Percentiles rank a stretch among this genome's conserved stretches.
Evolutionary conservation across 192 early-diverging fungal species (phyloP).

Genomic region (Rhizoclosmatium sp.): DNA sequence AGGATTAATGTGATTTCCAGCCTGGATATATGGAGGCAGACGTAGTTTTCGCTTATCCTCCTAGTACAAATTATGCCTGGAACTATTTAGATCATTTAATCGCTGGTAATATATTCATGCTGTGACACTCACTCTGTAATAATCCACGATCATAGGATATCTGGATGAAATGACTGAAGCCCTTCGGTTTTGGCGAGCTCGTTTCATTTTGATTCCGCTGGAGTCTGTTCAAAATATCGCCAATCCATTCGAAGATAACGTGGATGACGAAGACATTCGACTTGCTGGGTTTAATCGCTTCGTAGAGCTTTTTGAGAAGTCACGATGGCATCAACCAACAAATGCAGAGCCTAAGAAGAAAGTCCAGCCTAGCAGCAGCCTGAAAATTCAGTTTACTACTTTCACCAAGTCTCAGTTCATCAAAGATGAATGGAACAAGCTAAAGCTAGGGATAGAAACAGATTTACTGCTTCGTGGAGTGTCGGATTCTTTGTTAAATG

Average conservation of each 20-base stretch:
- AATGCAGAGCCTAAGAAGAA: background rate
- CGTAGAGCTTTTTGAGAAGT: constrained; percentile 79
- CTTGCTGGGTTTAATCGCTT: constrained; percentile 87
- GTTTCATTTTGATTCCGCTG: constrained; percentile 89
- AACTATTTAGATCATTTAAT: constrained; percentile 92
- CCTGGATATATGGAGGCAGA: constrained; percentile 63
- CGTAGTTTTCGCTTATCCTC: constrained; percentile 80
- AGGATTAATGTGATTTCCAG: background rate
- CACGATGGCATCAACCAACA: constrained; percentile 49
- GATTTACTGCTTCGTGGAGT: constrained; percentile 30
- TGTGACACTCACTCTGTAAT: background rate
- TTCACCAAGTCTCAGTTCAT: constrained; percentile 44
- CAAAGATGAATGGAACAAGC: constrained; percentile 40
- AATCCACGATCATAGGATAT: constrained; percentile 65
- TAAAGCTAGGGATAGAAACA: constrained; percentile 22
- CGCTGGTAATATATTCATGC: background rate
- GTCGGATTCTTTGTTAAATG: constrained; percentile 23
- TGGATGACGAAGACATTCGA: constrained; percentile 87
- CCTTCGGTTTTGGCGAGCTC: constrained; percentile 84
- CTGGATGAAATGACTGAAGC: constrained; percentile 80
- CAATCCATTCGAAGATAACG: constrained; percentile 61
- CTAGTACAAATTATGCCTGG: constrained; percentile 84
- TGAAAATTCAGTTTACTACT: constrained; percentile 47
- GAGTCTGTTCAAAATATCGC: constrained; percentile 68
- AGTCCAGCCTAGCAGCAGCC: background rate